Percentiles rank a stretch among this genome's conserved stretches.
phyloP scores from a whole-genome alignment of 306 rosid species.

The Coriaria nepalensis region DNA sequence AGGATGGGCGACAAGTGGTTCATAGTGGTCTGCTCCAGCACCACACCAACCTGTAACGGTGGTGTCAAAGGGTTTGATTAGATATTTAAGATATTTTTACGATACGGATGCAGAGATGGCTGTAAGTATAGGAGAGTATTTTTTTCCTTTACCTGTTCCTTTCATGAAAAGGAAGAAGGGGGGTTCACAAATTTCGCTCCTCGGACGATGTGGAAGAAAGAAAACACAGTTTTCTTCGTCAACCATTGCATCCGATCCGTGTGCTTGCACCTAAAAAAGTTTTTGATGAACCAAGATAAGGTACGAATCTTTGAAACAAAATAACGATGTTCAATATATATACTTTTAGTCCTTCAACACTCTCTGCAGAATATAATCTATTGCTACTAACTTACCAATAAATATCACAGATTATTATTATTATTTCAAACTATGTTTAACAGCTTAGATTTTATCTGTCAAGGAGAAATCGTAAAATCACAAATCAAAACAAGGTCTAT shows the following conservation, averaged over 20 bases:
- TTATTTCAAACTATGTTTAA: too few relatives aligned
- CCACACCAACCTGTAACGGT: conserved; percentile 85
- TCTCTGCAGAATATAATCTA: too few relatives aligned
- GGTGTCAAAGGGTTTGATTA: too few relatives aligned
- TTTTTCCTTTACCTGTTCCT: conserved; percentile 69
- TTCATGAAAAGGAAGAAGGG: conserved; percentile 98
- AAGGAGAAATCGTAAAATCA: conserved; percentile 3
- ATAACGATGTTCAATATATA: too few relatives aligned
- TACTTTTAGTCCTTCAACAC: too few relatives aligned
- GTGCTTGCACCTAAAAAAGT: conserved; percentile 74
- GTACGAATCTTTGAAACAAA: conserved; percentile 3
- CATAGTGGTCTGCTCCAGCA: conserved; percentile 96
- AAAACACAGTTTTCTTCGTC: conserved; percentile 93
- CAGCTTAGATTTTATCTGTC: background rate
- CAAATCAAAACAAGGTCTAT: background rate
- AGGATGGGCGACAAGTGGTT: conserved; percentile 83
- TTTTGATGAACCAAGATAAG: conserved; percentile 14
- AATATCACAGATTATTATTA: too few relatives aligned
- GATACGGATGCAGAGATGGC: too few relatives aligned
- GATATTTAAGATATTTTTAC: too few relatives aligned
- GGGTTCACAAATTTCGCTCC: conserved; percentile 58
- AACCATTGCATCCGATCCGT: conserved; percentile 96
- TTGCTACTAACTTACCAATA: too few relatives aligned
- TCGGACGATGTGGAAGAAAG: conserved; percentile 95
- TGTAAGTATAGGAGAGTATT: too few relatives aligned